These are phyloP conservation scores for Mucor saturninus DNA, from an alignment of 371 early-diverging fungal genomes.

Conservation along the genomic window DNA sequence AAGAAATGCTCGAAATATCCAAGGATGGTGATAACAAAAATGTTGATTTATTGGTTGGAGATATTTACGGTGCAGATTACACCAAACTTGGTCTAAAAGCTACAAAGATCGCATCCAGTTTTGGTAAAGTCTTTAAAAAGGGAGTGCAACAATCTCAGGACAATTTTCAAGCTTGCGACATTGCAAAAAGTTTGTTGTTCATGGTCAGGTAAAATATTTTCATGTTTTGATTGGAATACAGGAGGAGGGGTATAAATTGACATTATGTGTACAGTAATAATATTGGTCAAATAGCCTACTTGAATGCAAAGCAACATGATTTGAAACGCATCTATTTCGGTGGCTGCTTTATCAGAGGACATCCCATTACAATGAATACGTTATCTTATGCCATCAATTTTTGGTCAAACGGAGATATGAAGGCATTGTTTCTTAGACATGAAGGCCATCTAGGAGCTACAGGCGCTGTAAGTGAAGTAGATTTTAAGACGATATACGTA, in stretches of 20 bases:
- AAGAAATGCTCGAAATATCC: constrained; percentile 93
- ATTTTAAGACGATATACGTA: constrained; percentile 5
- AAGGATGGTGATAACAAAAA: constrained; percentile 92
- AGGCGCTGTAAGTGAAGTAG: constrained; percentile 72
- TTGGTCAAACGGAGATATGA: constrained; percentile 95
- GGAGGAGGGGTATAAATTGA: not conserved
- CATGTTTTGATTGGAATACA: not conserved
- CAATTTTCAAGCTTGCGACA: constrained; percentile 77
- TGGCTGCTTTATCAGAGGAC: constrained; percentile 96
- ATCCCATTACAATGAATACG: constrained; percentile 96
- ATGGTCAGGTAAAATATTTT: constrained; percentile 75
- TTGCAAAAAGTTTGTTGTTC: constrained; percentile 85
- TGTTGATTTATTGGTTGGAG: constrained; percentile 95
- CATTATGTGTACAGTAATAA: constrained; percentile 77
- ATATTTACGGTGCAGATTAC: constrained; percentile 94
- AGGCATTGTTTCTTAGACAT: constrained; percentile 93
- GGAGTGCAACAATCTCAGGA: constrained; percentile 59
- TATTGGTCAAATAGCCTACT: constrained; percentile 97
- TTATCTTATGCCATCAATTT: constrained; percentile 95
- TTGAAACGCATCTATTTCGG: constrained; percentile 92
- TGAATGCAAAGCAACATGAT: constrained; percentile 94
- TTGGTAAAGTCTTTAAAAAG: constrained; percentile 95
- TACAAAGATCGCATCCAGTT: constrained; percentile 91
- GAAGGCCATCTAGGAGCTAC: constrained; percentile 97
- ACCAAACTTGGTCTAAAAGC: constrained; percentile 87